Percentiles rank a stretch among this genome's conserved stretches.
These are phyloP conservation scores for Dactylellina parvicollis DNA, from an alignment of 2,329 filamentous ascomycete species.

Conservation along the genomic window DNA sequence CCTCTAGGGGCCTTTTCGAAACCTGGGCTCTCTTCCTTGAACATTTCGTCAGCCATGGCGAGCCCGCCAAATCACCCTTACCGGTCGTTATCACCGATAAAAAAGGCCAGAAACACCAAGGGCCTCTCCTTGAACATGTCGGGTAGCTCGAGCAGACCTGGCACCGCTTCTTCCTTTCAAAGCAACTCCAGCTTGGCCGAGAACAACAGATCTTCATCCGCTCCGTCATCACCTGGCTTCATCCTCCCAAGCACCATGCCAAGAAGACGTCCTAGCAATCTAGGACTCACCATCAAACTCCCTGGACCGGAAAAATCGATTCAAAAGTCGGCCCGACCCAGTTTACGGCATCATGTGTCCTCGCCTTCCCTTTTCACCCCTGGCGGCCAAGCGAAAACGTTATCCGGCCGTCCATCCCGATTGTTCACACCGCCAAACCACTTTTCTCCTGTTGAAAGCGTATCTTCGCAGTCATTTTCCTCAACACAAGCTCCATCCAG, in stretches of 20 bases:
- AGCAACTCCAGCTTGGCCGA: slow-evolving; percentile 57
- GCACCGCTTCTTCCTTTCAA: slow-evolving; percentile 64
- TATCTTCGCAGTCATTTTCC: slow-evolving; percentile 60
- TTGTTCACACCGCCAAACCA: slow-evolving; percentile 69
- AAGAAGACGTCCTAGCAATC: slow-evolving; percentile 76
- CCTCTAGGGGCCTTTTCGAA: slow-evolving; percentile 61
- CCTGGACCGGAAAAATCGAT: slow-evolving; percentile 65
- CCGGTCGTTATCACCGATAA: slow-evolving; percentile 65
- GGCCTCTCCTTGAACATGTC: slow-evolving; percentile 80
- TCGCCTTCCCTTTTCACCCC: slow-evolving; percentile 75
- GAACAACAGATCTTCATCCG: slow-evolving; percentile 63
- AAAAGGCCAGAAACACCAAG: slow-evolving; percentile 81
- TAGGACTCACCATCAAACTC: slow-evolving; percentile 78
- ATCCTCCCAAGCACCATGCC: slow-evolving; percentile 77
- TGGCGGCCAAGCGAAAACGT: slow-evolving; percentile 61
- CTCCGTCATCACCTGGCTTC: slow-evolving; percentile 78
- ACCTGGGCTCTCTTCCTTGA: slow-evolving; percentile 70
- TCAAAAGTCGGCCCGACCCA: slow-evolving; percentile 43
- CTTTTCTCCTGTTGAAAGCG: slow-evolving; percentile 61
- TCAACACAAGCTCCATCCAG: slow-evolving; percentile 62
- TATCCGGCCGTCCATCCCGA: slow-evolving; percentile 60
- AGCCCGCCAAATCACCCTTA: slow-evolving; percentile 62
- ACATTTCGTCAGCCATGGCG: slow-evolving; percentile 60
- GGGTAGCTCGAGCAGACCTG: slow-evolving; percentile 64
- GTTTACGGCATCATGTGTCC: slow-evolving; percentile 72